Base-by-base conservation (phyloP, 2,329 filamentous ascomycete genomes). In the Aspergillus amoenus region DNA sequence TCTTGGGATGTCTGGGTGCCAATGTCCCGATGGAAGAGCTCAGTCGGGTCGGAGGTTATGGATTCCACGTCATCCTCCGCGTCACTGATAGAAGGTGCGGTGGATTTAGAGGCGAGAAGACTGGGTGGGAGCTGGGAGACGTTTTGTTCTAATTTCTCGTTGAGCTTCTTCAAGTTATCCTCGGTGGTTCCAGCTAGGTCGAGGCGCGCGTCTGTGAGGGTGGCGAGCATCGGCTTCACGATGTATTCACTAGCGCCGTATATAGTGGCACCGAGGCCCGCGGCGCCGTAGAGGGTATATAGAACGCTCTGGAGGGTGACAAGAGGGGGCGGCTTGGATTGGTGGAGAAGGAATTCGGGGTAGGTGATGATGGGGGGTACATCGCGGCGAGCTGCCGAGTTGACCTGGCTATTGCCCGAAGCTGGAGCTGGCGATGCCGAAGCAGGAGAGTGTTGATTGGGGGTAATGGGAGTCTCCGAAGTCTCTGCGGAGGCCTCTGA, bases 281-380 rank as follows among this genome's bases (percentile, higher is more conserved):
- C 81, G 11, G 83, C 77, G 18, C 80, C 75, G 61, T 87, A 87
- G 54, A 82, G 73, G 2, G 84, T 83, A 62, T 80, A 84, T 32
- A 84, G 66, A 4, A 87, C 73, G 34, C 80, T 80, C n/a, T 74
- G 72, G 49, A 84, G 78, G 6, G 84, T 86, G 32, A 88, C 80
- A 17, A 88, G 77, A 0, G 85, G 84, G 13, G 84, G 82, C 9
- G 82, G 83, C 61, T 84, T 84, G 60, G 79, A 76, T 9, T 83
- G 76, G 59, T 85, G 79, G 44, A 84, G 75, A 41, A 88, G 79
- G 64, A 87, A 88, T 68, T 88, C 85, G 4, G 85, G 85, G 65
- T 88, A 88, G 45, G 85, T 87, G 61, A 88, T 85, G 57, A 88
- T 86, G 4, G 85, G 85, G 17, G 84, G 81, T 22, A 81, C 70